Evolutionary conservation across 202 grass and related monocot genomes (phyloP), one percentile per base, ranked within the genome.

Genomic region (Cymbopogon flexuosus): DNA sequence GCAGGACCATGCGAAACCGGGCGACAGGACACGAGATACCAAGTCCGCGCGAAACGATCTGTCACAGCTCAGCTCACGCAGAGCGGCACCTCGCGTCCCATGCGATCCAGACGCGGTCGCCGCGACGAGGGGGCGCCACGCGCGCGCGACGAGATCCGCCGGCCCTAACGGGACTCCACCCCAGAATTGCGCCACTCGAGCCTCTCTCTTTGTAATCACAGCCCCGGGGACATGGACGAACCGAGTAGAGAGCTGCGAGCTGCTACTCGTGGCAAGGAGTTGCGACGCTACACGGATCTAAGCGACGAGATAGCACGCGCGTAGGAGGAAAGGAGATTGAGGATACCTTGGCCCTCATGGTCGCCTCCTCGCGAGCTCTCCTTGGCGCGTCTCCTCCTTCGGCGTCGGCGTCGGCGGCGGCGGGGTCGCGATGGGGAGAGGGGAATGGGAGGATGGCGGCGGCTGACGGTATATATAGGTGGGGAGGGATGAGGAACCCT

Each of bases 301-400:
- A 43, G 35, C 33, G 15, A 29, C 2, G 54, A 71, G 52, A 60
- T 27, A 5, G 21, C 0, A 40, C 13, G 39, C 0, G n/a, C 7
- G 45, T 8, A 16, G 2, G 13, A 30, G 10, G 4, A 12, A 6
- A 6, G 14, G 16, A n/a, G 49, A 49, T 47, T 31, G 46, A 65
- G 43, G 56, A 69, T 77, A 94, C 92, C 89, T 91, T 91, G 79
- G 92, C 92, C 86, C 89, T 94, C 92, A 94, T 94, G 65, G 35
- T 90, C 59, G 65, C 60, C 52, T 46, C 45, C 80, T 84, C 41
- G 5, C 8, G 65, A 1, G 65, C 24, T 77, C 77, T 72, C 58
- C 86, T 76, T 5, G 57, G 52, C 45, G 47, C 70, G 39, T 15
- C 72, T 77, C 8, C 78, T 81, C 9, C 43, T 60, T 6, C 36